Evolutionary conservation across 2,329 filamentous ascomycete genomes (phyloP).

Genomic region (Eutypa lata): DNA sequence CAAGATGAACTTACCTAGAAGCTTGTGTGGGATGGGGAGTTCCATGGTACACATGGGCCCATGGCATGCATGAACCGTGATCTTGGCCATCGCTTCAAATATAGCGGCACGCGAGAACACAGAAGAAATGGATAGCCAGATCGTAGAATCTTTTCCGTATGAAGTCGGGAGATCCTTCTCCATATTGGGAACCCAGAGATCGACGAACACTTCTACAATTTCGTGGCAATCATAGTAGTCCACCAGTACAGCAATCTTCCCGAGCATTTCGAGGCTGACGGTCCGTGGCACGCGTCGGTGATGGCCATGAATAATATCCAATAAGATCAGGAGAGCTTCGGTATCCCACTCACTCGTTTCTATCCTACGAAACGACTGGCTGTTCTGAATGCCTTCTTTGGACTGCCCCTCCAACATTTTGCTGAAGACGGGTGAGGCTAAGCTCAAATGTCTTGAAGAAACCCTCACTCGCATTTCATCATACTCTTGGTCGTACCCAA

Average conservation of each 20-base stretch:
- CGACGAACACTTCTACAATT: neutral
- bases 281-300: slow-evolving; percentile 3
- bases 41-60: no score
- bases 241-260: slow-evolving; percentile 11
- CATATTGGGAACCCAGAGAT: neutral
- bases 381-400: slow-evolving; percentile 5
- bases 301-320: slow-evolving; percentile 11
- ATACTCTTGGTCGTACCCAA: neutral
- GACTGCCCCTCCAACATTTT: slow-evolving; percentile 6
- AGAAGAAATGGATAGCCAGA: no score
- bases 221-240: slow-evolving; percentile 12
- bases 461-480: slow-evolving; percentile 2
- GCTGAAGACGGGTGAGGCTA: slow-evolving; percentile 13
- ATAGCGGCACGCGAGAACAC: no score
- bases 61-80: no score
- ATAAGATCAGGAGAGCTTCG: slow-evolving; percentile 24
- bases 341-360: slow-evolving; percentile 22
- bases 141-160: no score
- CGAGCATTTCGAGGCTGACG: slow-evolving; percentile 6
- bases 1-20: no score
- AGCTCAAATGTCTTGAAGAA: slow-evolving; percentile 14
- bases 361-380: neutral
- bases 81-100: no score
- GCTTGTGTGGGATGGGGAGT: no score
- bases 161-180: no score